Evolutionary conservation across 148 eudicot species (phyloP).

Genomic region (Vaccinium vitisidaea): DNA sequence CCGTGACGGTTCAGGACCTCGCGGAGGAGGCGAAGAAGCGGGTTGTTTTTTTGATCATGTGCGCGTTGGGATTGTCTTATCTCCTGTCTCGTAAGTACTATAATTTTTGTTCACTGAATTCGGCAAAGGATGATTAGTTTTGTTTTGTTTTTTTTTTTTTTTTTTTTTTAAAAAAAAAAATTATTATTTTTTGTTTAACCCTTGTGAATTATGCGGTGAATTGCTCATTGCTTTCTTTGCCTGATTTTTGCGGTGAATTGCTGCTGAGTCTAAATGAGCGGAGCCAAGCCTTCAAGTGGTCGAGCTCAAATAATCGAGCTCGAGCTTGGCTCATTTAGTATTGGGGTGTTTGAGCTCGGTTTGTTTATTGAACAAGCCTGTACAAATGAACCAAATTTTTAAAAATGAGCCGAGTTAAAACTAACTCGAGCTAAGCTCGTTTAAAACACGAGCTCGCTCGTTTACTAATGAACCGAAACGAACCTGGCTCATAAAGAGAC

Average conservation of each 20-base stretch:
- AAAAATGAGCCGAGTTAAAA: too few species aligned
- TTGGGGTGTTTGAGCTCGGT: neutral
- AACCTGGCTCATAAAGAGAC: neutral
- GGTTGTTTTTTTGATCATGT: conserved; percentile 57
- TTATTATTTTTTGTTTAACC: too few species aligned
- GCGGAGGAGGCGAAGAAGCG: conserved; percentile 89
- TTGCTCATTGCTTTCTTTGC: neutral
- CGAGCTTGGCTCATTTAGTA: neutral
- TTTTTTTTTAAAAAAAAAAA: too few species aligned
- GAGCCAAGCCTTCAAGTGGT: neutral
- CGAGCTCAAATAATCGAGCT: neutral
- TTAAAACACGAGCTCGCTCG: neutral
- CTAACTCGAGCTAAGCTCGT: too few species aligned
- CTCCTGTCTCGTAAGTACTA: conserved; percentile 80
- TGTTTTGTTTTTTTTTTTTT: neutral
- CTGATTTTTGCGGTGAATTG: neutral
- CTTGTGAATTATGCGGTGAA: neutral
- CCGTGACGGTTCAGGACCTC: conserved; percentile 60
- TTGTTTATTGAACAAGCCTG: neutral
- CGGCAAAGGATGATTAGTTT: neutral
- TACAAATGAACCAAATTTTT: too few species aligned
- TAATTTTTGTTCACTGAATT: conserved; percentile 6
- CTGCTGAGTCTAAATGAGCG: neutral
- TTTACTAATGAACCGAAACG: neutral
- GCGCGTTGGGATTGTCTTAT: conserved; percentile 75